Evolutionary conservation across 2,329 filamentous ascomycete species (phyloP), one percentile per base, ranked within the genome.

Genomic region (Alternaria sp.): DNA sequence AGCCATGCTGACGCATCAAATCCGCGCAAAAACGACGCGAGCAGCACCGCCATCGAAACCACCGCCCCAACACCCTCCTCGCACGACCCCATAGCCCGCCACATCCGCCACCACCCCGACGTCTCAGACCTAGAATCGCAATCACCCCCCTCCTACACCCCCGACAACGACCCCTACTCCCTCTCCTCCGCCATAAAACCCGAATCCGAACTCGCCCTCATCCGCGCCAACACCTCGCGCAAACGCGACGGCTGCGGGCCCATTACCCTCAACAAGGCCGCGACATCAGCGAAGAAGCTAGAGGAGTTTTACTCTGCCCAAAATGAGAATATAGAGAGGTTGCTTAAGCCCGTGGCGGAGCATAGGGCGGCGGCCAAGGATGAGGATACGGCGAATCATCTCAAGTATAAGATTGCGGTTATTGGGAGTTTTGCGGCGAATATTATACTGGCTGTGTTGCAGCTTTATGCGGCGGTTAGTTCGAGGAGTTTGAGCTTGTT

Each of bases 321-420:
- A 78, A 99, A 99, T 78, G 92, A 94, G 78, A 94, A 93, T 72
- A 99, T 99, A 69, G 89, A 97, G 82, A 89, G 93, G 11, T 87
- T 97, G 81, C 86, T 98, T 69, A 97, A 97, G 82, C 90, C 92
- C 3, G 95, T 98, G 3, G 93, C 97, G 75, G 93, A 97, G 76
- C 96, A 98, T 81, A 86, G 91, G 17, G 89, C 90, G 36, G 90
- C 93, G 51, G 94, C 94, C 36, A 90, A 88, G 68, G 91, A 96
- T 71, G 88, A 94, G 77, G 89, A 91, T 62, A 89, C 88, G 62
- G 91, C 93, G 30, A 95, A 96, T 76, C 91, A 95, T 65, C 81
- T 97, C 71, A 90, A 91, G 74, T 90, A 87, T 81, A 87, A 88
- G 72, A 91, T 91, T 64, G 89, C 89, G 6, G 87, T 91, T 51